phyloP scores from a whole-genome alignment of 78 protist genomes.

The Speleostelium caveatum region DNA sequence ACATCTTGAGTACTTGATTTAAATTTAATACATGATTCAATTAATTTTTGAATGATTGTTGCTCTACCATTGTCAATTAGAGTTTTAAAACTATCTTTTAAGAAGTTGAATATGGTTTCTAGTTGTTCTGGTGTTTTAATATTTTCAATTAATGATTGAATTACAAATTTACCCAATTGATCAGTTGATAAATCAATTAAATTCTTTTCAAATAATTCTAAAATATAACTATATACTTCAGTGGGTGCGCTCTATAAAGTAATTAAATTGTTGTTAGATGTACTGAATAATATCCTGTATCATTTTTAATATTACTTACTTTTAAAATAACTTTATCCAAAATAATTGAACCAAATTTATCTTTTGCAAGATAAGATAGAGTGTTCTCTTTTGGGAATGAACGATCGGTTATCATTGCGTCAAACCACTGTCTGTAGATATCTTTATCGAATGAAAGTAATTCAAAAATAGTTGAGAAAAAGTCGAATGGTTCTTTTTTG shows the following conservation, averaged over 20 bases:
- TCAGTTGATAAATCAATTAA: constrained; percentile 13
- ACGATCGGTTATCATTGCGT: not conserved
- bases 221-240: no score
- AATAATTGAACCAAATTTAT: constrained; percentile 11
- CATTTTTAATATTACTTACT: no score
- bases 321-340: no score
- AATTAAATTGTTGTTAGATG: no score
- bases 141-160: constrained; percentile 25
- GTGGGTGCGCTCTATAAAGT: no score
- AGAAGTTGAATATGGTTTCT: not conserved
- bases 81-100: not conserved
- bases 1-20: no score
- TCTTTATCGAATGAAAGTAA: not conserved
- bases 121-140: not conserved
- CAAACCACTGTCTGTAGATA: constrained; percentile 8
- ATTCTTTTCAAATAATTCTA: no score
- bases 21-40: constrained; percentile 18
- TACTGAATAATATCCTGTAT: no score
- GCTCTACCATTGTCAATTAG: constrained; percentile 38
- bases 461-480: constrained; percentile 7
- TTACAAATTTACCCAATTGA: constrained; percentile 17
- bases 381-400: not conserved
- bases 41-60: constrained; percentile 21
- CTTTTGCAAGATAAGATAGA: not conserved
- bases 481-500: constrained; percentile 23